Evolutionary conservation across 768 basidiomycete species (phyloP).

Genomic region (Cystobasidium ongulense): DNA sequence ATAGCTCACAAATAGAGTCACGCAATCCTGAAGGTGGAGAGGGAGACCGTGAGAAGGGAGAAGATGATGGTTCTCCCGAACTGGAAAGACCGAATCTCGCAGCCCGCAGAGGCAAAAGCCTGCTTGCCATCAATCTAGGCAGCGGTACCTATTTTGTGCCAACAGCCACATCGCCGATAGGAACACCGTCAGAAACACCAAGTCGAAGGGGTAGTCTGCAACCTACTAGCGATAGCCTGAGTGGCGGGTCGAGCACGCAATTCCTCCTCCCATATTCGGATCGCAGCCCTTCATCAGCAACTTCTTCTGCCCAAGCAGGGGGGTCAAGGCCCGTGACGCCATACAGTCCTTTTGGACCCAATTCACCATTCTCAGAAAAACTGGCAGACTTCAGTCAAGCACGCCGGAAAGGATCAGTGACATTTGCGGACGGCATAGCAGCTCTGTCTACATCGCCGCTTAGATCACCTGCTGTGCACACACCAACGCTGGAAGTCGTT

Average conservation of each 20-base stretch:
- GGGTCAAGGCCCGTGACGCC: not conserved
- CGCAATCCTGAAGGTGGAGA: not conserved
- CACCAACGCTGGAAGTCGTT: not conserved
- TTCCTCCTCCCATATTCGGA: not conserved
- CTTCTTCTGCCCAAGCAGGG: not conserved
- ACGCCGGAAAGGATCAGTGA: slow-evolving; percentile 20
- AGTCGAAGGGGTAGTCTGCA: not conserved
- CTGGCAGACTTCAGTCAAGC: not conserved
- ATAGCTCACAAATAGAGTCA: not conserved
- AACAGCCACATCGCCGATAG: not conserved
- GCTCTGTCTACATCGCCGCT: not conserved
- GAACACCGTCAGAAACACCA: not conserved
- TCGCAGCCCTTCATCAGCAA: not conserved
- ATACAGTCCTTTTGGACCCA: not conserved
- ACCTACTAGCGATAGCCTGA: not conserved
- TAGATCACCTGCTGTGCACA: not conserved
- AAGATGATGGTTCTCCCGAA: not conserved
- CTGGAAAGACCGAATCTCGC: not conserved
- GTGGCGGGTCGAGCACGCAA: not conserved
- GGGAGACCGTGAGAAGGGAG: not conserved
- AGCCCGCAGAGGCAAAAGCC: slow-evolving; percentile 4
- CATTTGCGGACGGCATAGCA: slow-evolving; percentile 4
- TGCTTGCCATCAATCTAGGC: slow-evolving; percentile 11
- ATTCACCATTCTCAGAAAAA: not conserved
- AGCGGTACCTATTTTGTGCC: slow-evolving; percentile 21